Evolutionary conservation across 768 basidiomycete species (phyloP), one percentile per base, ranked within the genome.

Genomic region (Tylopilus sp.): DNA sequence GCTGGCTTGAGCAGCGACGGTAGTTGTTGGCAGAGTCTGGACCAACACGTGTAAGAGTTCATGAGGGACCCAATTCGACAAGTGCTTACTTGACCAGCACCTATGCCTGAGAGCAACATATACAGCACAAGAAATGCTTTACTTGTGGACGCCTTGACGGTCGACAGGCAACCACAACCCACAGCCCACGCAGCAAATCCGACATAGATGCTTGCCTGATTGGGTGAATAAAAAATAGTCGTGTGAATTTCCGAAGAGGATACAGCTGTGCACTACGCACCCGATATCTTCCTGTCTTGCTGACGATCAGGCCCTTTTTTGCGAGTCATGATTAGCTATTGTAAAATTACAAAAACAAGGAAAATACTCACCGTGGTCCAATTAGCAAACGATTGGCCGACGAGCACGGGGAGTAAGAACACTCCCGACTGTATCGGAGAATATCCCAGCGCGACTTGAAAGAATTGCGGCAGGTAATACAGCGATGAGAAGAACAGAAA

Each of bases 401-500:
- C 71, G 11, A 90, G 74, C 18, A 88, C 71, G 0, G 88, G 87
- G 9, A 92, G 77, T 0, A 89, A 73, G 58, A 88, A 82, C 3
- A 87, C 67, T 1, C 81, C 82, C 3, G 78, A 79, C 61, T 74
- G 78, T 39, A 88, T 80, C 1, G 88, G 82, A 8, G 79, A 77
- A 53, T 79, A 81, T 5, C 81, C 82, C n/a, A 83, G 68, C 4
- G 79, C 84, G 9, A 87, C 79, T 68, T 89, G 87, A 68, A 88
- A 86, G 63, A 80, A 88, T 56, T 86, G 82, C 2, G 89, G 87
- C 0, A 90, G 75, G 59, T 87, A 88, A 65, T 81, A 88, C 12
- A 86, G 62, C 9, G 83, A 77, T 17, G 80, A 83, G 66, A 78
- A 82, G 64, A 81, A 83, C 3, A 82, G 71, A 55, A 83, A 78